Conservation (phyloP, 345 rosid genomes). For the Atalantia buxifolia region DNA sequence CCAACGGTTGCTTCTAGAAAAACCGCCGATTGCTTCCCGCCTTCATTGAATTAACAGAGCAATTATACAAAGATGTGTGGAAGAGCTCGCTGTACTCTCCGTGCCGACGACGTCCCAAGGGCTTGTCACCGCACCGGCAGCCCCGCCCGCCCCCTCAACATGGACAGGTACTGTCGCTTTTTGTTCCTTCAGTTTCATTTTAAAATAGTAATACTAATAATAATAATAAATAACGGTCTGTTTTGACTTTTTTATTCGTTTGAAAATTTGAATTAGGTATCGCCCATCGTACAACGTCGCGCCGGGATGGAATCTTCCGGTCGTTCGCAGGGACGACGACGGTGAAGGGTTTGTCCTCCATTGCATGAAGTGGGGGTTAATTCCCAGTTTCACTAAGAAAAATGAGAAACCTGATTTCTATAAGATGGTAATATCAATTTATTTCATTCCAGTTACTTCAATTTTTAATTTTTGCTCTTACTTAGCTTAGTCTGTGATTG, state of each 20-base stretch:
- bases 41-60: background rate
- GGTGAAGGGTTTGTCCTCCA: slow-evolving; percentile 53
- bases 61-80: slow-evolving; percentile 56
- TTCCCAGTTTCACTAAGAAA: slow-evolving; percentile 78
- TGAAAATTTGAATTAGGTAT: slow-evolving; percentile 38
- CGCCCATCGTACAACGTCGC: slow-evolving; percentile 74
- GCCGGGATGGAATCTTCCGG: slow-evolving; percentile 70
- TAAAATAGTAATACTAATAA: no score
- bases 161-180: slow-evolving; percentile 43
- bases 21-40: background rate
- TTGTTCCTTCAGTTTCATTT: background rate
- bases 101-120: slow-evolving; percentile 62
- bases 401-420: slow-evolving; percentile 79
- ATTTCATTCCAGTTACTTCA: background rate
- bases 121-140: slow-evolving; percentile 53
- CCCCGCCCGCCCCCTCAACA: slow-evolving; percentile 40
- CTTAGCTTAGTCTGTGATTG: background rate
- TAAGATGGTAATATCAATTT: slow-evolving; percentile 53
- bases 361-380: slow-evolving; percentile 89
- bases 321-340: slow-evolving; percentile 53
- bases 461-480: background rate
- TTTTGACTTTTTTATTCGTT: background rate
- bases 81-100: slow-evolving; percentile 72
- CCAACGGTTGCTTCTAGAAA: background rate
- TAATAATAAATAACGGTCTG: background rate